These are phyloP conservation scores for Xerocomus amazonicus DNA, from an alignment of 1,284 basidiomycete genomes.

Conservation along the genomic window DNA sequence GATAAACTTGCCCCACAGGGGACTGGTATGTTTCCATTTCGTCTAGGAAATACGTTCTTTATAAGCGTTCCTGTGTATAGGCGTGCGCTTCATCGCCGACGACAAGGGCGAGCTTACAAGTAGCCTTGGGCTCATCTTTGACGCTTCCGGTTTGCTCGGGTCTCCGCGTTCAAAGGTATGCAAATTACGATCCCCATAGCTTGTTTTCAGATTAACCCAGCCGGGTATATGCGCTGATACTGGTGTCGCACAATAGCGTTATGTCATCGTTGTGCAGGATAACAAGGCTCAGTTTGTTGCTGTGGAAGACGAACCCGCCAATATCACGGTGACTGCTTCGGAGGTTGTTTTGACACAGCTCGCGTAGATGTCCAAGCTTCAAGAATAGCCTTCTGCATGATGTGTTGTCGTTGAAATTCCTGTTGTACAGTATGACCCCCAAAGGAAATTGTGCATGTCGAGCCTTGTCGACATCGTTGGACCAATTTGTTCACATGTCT, in stretches of 20 bases:
- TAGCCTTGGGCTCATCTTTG: slow-evolving; percentile 52
- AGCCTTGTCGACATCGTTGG: background rate
- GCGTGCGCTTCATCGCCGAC: slow-evolving; percentile 52
- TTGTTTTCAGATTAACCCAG: too few species aligned
- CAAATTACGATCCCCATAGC: background rate
- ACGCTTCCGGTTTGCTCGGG: slow-evolving; percentile 48
- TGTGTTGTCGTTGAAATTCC: background rate
- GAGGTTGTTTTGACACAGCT: slow-evolving; percentile 55
- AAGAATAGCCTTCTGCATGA: background rate
- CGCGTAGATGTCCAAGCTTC: slow-evolving; percentile 3
- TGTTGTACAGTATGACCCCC: background rate
- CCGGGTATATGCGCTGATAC: background rate
- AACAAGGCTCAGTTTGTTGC: slow-evolving; percentile 51
- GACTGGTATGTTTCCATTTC: slow-evolving; percentile 32
- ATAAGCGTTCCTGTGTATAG: slow-evolving; percentile 19
- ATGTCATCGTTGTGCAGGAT: slow-evolving; percentile 42
- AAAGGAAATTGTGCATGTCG: background rate
- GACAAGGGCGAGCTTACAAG: slow-evolving; percentile 49
- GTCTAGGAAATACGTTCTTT: background rate
- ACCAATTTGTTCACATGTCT: background rate
- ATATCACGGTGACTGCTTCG: slow-evolving; percentile 57
- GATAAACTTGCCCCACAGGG: slow-evolving; percentile 43
- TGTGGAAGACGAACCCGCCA: slow-evolving; percentile 56
- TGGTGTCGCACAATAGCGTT: slow-evolving; percentile 33
- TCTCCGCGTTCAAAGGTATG: slow-evolving; percentile 52